Conservation (phyloP, 805 yeast genomes). For the Candida suzukii region DNA sequence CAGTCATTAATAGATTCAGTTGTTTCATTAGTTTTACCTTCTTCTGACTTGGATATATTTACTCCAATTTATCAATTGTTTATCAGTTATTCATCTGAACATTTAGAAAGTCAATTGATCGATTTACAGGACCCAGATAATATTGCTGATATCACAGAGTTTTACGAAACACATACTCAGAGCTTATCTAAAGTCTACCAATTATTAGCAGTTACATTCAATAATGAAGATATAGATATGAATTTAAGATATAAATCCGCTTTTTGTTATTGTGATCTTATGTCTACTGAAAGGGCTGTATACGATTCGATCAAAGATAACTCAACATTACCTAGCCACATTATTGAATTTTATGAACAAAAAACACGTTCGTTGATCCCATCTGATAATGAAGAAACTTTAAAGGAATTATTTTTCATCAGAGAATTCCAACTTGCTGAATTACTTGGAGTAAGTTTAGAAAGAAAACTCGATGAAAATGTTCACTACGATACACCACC, state of each 20-base stretch:
- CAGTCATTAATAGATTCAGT: not conserved
- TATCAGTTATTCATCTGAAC: not conserved
- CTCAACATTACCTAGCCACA: too few relatives aligned
- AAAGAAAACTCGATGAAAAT: conserved; percentile 46
- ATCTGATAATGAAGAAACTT: conserved; percentile 3
- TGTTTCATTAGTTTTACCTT: not conserved
- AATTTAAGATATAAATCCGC: not conserved
- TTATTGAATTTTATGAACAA: not conserved
- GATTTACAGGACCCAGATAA: not conserved
- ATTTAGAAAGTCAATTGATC: not conserved
- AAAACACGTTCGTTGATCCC: not conserved
- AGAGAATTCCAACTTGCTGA: conserved; percentile 42
- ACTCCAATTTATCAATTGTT: not conserved
- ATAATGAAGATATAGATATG: not conserved
- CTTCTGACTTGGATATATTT: not conserved
- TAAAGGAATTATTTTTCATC: conserved; percentile 37
- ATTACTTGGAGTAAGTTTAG: conserved; percentile 31
- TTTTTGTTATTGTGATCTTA: not conserved
- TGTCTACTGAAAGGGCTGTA: not conserved
- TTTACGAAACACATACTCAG: not conserved
- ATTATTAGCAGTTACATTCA: not conserved
- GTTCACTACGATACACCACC: conserved; percentile 14
- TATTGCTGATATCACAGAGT: not conserved
- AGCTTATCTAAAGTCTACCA: not conserved
- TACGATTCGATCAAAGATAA: not conserved